A percentile compares a stretch with the other conserved stretches of the same genome.
These are phyloP conservation scores for Podaxis sp. DNA, from an alignment of 768 basidiomycete species.

Conservation along the genomic window DNA sequence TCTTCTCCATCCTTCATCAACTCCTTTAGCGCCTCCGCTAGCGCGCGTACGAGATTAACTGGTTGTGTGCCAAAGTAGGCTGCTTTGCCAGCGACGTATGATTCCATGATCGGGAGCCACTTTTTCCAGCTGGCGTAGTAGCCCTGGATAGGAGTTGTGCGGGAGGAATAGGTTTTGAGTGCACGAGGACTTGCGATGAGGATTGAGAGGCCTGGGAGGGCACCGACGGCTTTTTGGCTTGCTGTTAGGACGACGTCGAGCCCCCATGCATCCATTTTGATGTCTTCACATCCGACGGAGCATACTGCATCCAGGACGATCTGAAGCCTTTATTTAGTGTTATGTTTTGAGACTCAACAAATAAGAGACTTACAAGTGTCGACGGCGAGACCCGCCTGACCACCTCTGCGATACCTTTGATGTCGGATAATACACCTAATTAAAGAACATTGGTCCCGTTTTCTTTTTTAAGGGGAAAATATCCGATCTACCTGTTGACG, in stretches of 20 bases:
- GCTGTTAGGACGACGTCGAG: conserved; percentile 80
- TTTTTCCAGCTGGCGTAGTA: conserved; percentile 90
- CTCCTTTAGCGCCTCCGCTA: conserved; percentile 70
- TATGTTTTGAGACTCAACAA: background rate
- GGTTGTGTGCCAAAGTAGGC: conserved; percentile 91
- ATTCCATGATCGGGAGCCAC: conserved; percentile 86
- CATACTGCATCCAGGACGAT: conserved; percentile 85
- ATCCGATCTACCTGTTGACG: conserved; percentile 55
- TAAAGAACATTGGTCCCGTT: background rate
- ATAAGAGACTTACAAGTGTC: conserved; percentile 53
- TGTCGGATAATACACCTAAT: conserved; percentile 66
- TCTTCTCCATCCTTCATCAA: conserved; percentile 55
- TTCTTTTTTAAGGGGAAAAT: background rate
- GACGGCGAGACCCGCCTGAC: conserved; percentile 75
- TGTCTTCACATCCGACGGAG: conserved; percentile 89
- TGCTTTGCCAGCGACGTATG: conserved; percentile 71
- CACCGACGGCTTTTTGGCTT: conserved; percentile 84
- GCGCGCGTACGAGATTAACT: conserved; percentile 83
- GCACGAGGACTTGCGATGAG: conserved; percentile 73
- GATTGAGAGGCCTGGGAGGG: conserved; percentile 84
- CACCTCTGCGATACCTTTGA: conserved; percentile 62
- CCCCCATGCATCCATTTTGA: conserved; percentile 85
- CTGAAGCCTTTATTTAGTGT: conserved; percentile 27
- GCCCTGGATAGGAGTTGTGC: conserved; percentile 8
- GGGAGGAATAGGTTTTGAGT: conserved; percentile 36